Evolutionary conservation across 2,329 filamentous ascomycete species (phyloP).

Genomic region (Exophiala alcalophila): DNA sequence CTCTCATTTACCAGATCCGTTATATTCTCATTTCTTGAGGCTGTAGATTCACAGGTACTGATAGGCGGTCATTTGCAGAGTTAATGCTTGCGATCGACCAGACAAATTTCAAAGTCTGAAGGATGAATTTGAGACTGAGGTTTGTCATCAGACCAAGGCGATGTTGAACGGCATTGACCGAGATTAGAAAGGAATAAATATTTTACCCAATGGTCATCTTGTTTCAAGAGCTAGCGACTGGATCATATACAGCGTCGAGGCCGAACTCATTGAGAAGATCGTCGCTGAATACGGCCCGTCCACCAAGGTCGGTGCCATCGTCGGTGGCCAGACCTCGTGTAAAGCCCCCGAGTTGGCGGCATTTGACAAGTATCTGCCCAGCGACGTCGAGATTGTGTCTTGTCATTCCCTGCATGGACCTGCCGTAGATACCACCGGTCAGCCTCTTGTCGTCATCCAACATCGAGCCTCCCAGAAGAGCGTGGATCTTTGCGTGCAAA

Average conservation of each 20-base stretch:
- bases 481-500: constrained; percentile 72
- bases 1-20: constrained; percentile 7
- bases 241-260: constrained; percentile 98
- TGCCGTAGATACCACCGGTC: constrained; percentile 79
- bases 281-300: constrained; percentile 88
- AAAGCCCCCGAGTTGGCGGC: constrained; percentile 94
- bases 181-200: constrained; percentile 74
- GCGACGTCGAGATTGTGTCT: constrained; percentile 88
- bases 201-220: constrained; percentile 89
- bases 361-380: constrained; percentile 82
- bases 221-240: constrained; percentile 96
- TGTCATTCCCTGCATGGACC: constrained; percentile 97
- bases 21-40: neutral
- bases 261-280: constrained; percentile 80
- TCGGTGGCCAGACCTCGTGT: constrained; percentile 96
- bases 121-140: constrained; percentile 79
- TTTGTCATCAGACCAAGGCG: constrained; percentile 60
- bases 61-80: constrained; percentile 55
- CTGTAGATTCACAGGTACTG: constrained; percentile 11
- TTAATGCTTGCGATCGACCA: constrained; percentile 90
- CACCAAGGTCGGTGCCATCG: constrained; percentile 90
- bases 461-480: constrained; percentile 79
- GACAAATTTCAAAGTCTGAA: constrained; percentile 79
- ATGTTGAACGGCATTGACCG: constrained; percentile 37
- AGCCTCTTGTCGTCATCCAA: constrained; percentile 88